Evolutionary conservation across 768 basidiomycete species (phyloP), one percentile per base, ranked within the genome.

Genomic region (Pisolithus orientalis): DNA sequence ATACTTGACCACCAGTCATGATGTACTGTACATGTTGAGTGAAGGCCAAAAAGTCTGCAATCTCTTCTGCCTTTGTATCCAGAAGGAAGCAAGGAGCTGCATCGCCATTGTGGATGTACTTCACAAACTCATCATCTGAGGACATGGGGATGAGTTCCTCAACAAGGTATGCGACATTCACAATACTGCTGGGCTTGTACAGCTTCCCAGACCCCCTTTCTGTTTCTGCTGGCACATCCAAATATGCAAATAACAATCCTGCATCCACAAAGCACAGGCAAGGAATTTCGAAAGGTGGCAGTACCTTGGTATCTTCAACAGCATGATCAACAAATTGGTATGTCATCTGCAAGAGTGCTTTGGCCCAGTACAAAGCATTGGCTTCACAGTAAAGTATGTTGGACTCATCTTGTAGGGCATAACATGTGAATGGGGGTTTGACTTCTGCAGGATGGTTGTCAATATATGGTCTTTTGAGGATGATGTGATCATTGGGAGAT

Each of bases 321-420:
- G 34, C 14, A 29, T 6, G 31, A n/a, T 55, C 49, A 21, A 58
- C 49, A 27, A 49, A 53, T 13, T 43, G 25, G 24, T 55, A 58
- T 0, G 49, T 55, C 27, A 53, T 37, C 31, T 47, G 29, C 5
- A 58, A 28, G 1, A 58, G 28, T 6, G 51, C 37, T 8, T 47
- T 32, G 10, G 54, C 45, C 57, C 57, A 58, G 24, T 50, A 55
- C 11, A 54, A 40, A 11, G 52, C 7, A 16, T 57, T 57, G 0
- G 21, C 21, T 21, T 21, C 21, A 21, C 2, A 2, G 21, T 21
- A 21, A 2, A 21, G 21, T 21, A 21, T 21, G 21, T 21, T 21
- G 21, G 21, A 21, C 21, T 21, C 21, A 21, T 21, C 21, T 21
- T 21, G 21, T 21, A 21, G 21, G 21, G 21, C 21, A 21, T 21